Conservation (phyloP, 352 stramenopile species). For the Phytophthora megakarya region DNA sequence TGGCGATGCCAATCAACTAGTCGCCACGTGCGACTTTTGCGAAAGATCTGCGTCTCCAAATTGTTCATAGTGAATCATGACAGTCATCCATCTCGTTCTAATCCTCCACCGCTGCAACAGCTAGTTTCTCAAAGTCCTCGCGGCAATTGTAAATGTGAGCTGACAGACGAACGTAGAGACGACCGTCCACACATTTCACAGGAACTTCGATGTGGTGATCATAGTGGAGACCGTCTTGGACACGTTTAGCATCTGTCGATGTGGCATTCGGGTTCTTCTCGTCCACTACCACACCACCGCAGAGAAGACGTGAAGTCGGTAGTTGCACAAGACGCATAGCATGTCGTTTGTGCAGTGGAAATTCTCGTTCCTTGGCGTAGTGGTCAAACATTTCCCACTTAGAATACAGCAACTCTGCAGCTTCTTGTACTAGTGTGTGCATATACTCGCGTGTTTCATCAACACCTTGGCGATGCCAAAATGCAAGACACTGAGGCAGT, state of each 20-base stretch:
- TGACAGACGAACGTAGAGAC: conserved; percentile 91
- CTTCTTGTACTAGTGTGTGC: conserved; percentile 56
- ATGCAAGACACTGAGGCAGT: conserved; percentile 84
- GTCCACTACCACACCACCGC: conserved; percentile 36
- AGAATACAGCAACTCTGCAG: conserved; percentile 64
- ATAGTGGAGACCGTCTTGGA: conserved; percentile 91
- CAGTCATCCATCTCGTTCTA: conserved; percentile 1
- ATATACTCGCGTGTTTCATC: conserved; percentile 63
- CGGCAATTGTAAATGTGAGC: conserved; percentile 93
- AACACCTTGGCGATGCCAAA: conserved; percentile 73
- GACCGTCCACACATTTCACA: conserved; percentile 90
- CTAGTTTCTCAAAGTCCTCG: conserved; percentile 82
- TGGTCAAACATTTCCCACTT: conserved; percentile 59
- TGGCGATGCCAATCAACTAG: conserved; percentile 18
- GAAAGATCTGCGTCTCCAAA: conserved; percentile 21
- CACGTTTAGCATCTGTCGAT: conserved; percentile 87
- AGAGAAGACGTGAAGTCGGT: conserved; percentile 49
- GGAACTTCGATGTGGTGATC: conserved; percentile 89
- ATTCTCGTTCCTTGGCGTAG: conserved; percentile 32
- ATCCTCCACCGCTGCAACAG: conserved; percentile 22
- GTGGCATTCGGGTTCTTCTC: conserved; percentile 44
- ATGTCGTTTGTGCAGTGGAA: conserved; percentile 65
- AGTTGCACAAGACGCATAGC: conserved; percentile 82
- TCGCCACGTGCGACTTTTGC: conserved; percentile 31
- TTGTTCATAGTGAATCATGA: not conserved